Conservation (phyloP, 2,329 filamentous ascomycete species). For the Neobulgaria alba region DNA sequence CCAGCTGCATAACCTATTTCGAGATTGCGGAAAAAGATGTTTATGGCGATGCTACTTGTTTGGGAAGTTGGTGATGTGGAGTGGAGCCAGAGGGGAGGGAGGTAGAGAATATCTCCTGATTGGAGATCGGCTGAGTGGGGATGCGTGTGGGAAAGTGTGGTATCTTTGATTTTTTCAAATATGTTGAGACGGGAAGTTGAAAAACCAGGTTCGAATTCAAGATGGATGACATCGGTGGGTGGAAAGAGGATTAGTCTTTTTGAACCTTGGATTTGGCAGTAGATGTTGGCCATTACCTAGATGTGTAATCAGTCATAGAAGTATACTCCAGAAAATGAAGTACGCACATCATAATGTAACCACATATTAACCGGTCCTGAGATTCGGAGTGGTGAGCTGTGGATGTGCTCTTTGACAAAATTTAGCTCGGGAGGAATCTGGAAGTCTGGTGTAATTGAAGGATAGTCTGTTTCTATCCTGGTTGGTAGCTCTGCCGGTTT, state of each 20-base stretch:
- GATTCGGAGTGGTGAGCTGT: conserved; percentile 73
- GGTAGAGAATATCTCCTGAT: conserved; percentile 69
- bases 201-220: conserved; percentile 66
- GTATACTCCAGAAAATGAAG: neutral
- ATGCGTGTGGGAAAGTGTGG: conserved; percentile 40
- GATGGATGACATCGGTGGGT: conserved; percentile 59
- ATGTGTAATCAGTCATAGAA: neutral
- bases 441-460: conserved; percentile 61
- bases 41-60: conserved; percentile 72
- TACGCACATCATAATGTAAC: conserved; percentile 73
- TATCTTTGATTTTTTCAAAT: conserved; percentile 42
- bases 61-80: conserved; percentile 52
- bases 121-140: conserved; percentile 58
- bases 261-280: conserved; percentile 67
- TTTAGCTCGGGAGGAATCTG: conserved; percentile 52
- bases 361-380: conserved; percentile 79
- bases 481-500: conserved; percentile 63
- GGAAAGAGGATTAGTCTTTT: conserved; percentile 73
- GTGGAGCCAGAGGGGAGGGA: conserved; percentile 81
- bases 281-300: conserved; percentile 77
- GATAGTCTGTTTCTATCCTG: conserved; percentile 64
- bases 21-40: conserved; percentile 76
- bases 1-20: conserved; percentile 60
- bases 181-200: conserved; percentile 74
- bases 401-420: conserved; percentile 51